Percentiles rank a stretch among this genome's conserved stretches.
These are phyloP conservation scores for Cladorrhinum samala DNA, from an alignment of 495 filamentous ascomycete species.

Conservation along the genomic window DNA sequence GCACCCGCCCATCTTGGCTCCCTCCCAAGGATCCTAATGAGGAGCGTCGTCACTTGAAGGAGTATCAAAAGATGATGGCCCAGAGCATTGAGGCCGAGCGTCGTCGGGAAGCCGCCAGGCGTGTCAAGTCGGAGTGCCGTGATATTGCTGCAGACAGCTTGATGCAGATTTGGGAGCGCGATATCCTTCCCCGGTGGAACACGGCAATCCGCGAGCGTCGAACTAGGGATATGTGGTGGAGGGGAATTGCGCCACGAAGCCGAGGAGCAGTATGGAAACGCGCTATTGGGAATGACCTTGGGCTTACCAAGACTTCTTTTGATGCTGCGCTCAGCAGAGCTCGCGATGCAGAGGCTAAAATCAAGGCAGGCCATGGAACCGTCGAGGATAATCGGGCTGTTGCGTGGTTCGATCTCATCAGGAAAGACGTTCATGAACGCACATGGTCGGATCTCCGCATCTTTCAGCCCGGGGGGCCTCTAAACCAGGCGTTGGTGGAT, in stretches of 20 bases:
- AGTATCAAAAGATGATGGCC: constrained; percentile 93
- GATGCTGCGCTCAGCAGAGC: constrained; percentile 71
- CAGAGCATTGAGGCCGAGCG: constrained; percentile 64
- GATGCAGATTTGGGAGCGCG: constrained; percentile 78
- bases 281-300: constrained; percentile 86
- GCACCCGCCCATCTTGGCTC: constrained; percentile 90
- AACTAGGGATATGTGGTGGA: constrained; percentile 91
- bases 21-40: constrained; percentile 91
- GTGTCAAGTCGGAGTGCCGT: constrained; percentile 41
- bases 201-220: constrained; percentile 62
- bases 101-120: constrained; percentile 46
- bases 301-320: constrained; percentile 68
- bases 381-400: constrained; percentile 41
- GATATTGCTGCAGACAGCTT: constrained; percentile 60
- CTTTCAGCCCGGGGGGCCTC: constrained; percentile 69
- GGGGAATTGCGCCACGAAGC: constrained; percentile 72
- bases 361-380: constrained; percentile 34
- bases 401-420: constrained; percentile 62
- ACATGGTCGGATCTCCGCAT: constrained; percentile 79
- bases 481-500: constrained; percentile 71
- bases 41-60: constrained; percentile 82
- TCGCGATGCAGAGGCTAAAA: constrained; percentile 54
- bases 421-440: constrained; percentile 56
- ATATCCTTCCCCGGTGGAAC: constrained; percentile 83
- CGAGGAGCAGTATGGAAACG: constrained; percentile 79